Percentiles rank a stretch among this genome's conserved stretches.
These are phyloP conservation scores for Beauveria varroae DNA, from an alignment of 2,329 filamentous ascomycete genomes.

Conservation along the genomic window DNA sequence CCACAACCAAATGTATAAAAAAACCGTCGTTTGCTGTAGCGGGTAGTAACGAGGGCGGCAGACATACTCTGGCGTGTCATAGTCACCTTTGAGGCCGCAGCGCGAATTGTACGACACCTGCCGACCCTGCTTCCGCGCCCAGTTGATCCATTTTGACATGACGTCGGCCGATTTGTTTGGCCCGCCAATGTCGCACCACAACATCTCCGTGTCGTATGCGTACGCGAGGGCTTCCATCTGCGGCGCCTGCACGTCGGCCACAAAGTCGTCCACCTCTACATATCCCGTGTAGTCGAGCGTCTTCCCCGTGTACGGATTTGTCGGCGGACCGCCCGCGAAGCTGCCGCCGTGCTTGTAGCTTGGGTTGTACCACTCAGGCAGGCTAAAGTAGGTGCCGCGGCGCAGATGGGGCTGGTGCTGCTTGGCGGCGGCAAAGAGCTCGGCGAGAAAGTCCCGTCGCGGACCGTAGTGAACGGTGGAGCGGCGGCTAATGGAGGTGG, in stretches of 20 bases:
- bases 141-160: slow-evolving; percentile 34
- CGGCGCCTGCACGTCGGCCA: slow-evolving; percentile 35
- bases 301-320: slow-evolving; percentile 35
- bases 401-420: slow-evolving; percentile 32
- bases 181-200: slow-evolving; percentile 42
- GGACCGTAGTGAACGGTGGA: slow-evolving; percentile 34
- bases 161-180: slow-evolving; percentile 35
- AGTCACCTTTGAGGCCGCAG: slow-evolving; percentile 47
- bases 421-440: slow-evolving; percentile 36
- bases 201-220: slow-evolving; percentile 36
- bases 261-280: slow-evolving; percentile 31
- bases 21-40: too few relatives aligned
- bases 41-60: background rate
- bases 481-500: slow-evolving; percentile 28
- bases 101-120: slow-evolving; percentile 50
- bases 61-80: slow-evolving; percentile 52
- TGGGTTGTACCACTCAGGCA: slow-evolving; percentile 44
- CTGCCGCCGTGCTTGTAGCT: slow-evolving; percentile 35
- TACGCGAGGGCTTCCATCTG: slow-evolving; percentile 39
- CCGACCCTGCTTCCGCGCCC: slow-evolving; percentile 28
- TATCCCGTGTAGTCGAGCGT: slow-evolving; percentile 35
- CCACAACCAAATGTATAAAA: too few relatives aligned
- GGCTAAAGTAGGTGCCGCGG: slow-evolving; percentile 40
- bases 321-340: slow-evolving; percentile 30
- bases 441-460: slow-evolving; percentile 30